These are phyloP conservation scores for Tuber indicum DNA, from an alignment of 495 filamentous ascomycete species.

Conservation along the genomic window DNA sequence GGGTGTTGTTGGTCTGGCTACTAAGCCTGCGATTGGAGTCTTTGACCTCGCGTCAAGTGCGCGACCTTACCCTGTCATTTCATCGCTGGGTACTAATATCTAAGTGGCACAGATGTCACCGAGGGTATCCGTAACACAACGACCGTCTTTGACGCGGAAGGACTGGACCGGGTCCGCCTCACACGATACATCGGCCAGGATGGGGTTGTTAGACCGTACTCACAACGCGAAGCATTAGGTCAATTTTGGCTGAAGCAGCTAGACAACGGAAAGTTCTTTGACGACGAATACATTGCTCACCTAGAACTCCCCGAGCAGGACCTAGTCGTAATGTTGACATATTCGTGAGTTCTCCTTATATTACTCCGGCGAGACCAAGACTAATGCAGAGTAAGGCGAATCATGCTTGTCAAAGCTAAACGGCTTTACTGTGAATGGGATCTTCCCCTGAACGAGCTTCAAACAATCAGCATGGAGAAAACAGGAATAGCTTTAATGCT, in stretches of 20 bases:
- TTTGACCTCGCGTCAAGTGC: slow-evolving; percentile 84
- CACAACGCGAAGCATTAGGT: slow-evolving; percentile 88
- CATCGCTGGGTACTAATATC: slow-evolving; percentile 33
- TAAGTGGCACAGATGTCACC: slow-evolving; percentile 57
- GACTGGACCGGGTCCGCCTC: slow-evolving; percentile 85
- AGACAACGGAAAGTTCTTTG: slow-evolving; percentile 94
- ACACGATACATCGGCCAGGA: slow-evolving; percentile 86
- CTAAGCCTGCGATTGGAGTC: slow-evolving; percentile 92
- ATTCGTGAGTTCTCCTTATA: slow-evolving; percentile 42
- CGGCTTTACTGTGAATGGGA: slow-evolving; percentile 88
- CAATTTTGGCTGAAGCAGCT: slow-evolving; percentile 98
- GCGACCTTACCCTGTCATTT: background rate
- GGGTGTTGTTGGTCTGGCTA: slow-evolving; percentile 83
- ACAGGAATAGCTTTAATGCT: slow-evolving; percentile 85
- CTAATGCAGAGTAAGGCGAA: slow-evolving; percentile 49
- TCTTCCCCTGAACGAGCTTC: slow-evolving; percentile 86
- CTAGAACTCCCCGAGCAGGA: slow-evolving; percentile 84
- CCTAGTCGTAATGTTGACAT: slow-evolving; percentile 92
- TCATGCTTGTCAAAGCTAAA: slow-evolving; percentile 82
- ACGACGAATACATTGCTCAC: slow-evolving; percentile 94
- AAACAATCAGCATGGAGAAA: slow-evolving; percentile 93
- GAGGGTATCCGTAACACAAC: slow-evolving; percentile 98
- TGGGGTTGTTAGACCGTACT: slow-evolving; percentile 90
- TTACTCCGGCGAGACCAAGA: background rate
- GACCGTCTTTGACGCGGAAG: slow-evolving; percentile 91